These are phyloP conservation scores for Hebeloma cylindrosporum DNA, from an alignment of 768 basidiomycete genomes.

Conservation along the genomic window DNA sequence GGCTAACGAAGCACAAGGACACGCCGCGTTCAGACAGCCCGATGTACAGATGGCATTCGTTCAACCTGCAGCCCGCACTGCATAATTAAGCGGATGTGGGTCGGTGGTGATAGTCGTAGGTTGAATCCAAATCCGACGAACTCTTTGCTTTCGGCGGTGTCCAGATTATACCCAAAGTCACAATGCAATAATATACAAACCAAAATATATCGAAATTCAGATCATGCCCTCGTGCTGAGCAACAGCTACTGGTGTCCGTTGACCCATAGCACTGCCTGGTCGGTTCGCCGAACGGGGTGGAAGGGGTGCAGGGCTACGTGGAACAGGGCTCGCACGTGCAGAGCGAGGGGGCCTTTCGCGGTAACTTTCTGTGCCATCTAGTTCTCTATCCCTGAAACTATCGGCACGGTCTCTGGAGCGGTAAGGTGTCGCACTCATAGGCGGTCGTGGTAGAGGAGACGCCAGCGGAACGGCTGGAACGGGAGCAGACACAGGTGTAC, in stretches of 20 bases:
- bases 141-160: no score
- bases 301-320: constrained; percentile 35
- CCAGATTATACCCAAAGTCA: neutral
- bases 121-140: no score
- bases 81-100: no score
- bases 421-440: constrained; percentile 26
- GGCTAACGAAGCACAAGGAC: constrained; percentile 26
- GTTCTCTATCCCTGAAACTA: constrained; percentile 22
- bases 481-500: constrained; percentile 24
- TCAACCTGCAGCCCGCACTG: no score
- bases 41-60: constrained; percentile 5
- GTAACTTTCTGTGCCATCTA: constrained; percentile 20
- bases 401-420: constrained; percentile 24
- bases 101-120: no score
- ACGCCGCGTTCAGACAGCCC: constrained; percentile 18
- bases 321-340: constrained; percentile 45
- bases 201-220: constrained; percentile 29
- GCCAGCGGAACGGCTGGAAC: constrained; percentile 27
- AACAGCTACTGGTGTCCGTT: constrained; percentile 50
- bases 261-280: constrained; percentile 53
- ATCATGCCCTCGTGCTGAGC: constrained; percentile 66
- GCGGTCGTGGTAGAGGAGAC: constrained; percentile 36
- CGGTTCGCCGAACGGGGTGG: constrained; percentile 64
- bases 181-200: neutral
- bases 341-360: constrained; percentile 33